Conservation (phyloP, 148 eudicot species). For the Silene conica region DNA sequence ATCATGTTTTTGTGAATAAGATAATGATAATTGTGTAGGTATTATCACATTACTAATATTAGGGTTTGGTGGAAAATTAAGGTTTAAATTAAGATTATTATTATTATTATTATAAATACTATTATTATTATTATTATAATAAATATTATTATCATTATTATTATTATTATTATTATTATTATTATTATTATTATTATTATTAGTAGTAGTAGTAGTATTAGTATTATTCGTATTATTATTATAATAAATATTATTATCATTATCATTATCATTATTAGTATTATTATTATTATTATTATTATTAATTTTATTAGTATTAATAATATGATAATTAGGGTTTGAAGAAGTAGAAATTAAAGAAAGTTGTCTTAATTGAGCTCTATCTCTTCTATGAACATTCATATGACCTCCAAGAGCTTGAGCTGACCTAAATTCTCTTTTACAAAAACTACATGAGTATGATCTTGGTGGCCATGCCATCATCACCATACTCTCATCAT, state of each 20-base stretch:
- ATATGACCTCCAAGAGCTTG: conserved; percentile 95
- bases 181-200: conserved; percentile 27
- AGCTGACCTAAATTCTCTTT: conserved; percentile 80
- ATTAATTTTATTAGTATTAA: conserved; percentile 4
- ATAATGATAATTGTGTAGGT: too few species aligned
- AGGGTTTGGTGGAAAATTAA: conserved; percentile 39
- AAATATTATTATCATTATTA: conserved; percentile 31
- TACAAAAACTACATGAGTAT: conserved; percentile 74
- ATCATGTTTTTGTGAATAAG: not conserved
- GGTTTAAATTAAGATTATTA: conserved; percentile 21
- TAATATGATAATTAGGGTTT: conserved; percentile 8
- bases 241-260: conserved; percentile 13
- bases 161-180: not conserved
- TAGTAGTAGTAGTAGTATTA: conserved; percentile 15
- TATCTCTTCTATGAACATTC: conserved; percentile 85
- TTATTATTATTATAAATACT: conserved; percentile 26
- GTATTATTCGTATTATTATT: conserved; percentile 24
- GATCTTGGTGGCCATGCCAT: conserved; percentile 84
- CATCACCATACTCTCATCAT: conserved; percentile 26
- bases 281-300: conserved; percentile 35
- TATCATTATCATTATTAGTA: conserved; percentile 18
- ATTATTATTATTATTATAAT: too few species aligned
- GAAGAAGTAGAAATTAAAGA: conserved; percentile 25
- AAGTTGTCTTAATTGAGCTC: conserved; percentile 56
- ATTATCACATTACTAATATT: not conserved